phyloP scores from a whole-genome alignment of 371 early-diverging fungal species.

The Mortierella sp. region DNA sequence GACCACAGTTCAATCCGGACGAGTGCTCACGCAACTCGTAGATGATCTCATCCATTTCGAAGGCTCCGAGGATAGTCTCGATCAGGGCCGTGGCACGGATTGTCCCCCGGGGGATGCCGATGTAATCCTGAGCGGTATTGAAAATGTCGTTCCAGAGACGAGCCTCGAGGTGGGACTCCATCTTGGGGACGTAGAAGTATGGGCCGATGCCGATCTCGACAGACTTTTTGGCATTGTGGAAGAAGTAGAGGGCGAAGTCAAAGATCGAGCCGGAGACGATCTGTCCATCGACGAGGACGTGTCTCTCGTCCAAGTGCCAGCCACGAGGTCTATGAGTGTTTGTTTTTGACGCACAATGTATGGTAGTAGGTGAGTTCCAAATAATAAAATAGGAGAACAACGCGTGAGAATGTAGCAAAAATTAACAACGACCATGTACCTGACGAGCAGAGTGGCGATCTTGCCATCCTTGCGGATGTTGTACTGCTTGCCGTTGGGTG shows the following conservation, averaged over 20 bases:
- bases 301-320: slow-evolving; percentile 97
- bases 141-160: slow-evolving; percentile 96
- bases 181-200: slow-evolving; percentile 97
- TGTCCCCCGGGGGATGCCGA: slow-evolving; percentile 89
- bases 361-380: no score
- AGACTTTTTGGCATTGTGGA: slow-evolving; percentile 88
- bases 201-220: slow-evolving; percentile 87
- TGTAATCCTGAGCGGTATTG: slow-evolving; percentile 89
- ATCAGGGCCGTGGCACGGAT: slow-evolving; percentile 95
- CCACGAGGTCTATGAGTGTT: slow-evolving; percentile 91
- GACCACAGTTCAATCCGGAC: slow-evolving; percentile 95
- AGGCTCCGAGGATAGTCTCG: slow-evolving; percentile 95
- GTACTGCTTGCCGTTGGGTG: slow-evolving; percentile 91
- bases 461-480: slow-evolving; percentile 82
- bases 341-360: no score
- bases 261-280: slow-evolving; percentile 92
- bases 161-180: slow-evolving; percentile 95
- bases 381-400: background rate
- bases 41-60: slow-evolving; percentile 98
- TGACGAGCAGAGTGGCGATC: slow-evolving; percentile 87
- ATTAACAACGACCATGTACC: slow-evolving; percentile 33
- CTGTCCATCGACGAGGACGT: slow-evolving; percentile 89
- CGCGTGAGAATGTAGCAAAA: background rate
- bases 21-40: slow-evolving; percentile 97
- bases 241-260: slow-evolving; percentile 96